Evolutionary conservation across 2,329 filamentous ascomycete species (phyloP).

Genomic region (Beauveria sp.): DNA sequence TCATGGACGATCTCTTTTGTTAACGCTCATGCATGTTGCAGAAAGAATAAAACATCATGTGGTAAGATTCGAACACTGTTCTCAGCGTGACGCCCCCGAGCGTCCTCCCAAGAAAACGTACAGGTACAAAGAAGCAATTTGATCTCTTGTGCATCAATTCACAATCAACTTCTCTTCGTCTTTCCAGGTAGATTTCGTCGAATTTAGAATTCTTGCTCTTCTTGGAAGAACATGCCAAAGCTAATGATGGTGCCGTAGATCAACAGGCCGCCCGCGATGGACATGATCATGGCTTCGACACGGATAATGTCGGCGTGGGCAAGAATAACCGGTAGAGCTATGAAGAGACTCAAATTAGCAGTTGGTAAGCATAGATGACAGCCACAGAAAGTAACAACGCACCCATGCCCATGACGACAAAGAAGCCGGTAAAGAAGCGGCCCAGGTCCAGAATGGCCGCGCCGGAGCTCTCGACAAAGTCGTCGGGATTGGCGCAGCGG

Average conservation of each 20-base stretch:
- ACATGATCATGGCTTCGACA: conserved; percentile 87
- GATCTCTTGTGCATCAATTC: not conserved
- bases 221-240: conserved; percentile 97
- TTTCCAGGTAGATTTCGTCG: no score
- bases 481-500: conserved; percentile 83
- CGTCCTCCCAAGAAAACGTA: not conserved
- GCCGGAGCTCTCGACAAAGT: conserved; percentile 81
- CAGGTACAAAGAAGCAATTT: not conserved
- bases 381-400: conserved; percentile 30
- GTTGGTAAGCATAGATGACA: not conserved
- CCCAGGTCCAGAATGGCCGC: conserved; percentile 88
- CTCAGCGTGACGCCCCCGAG: not conserved
- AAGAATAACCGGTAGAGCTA: conserved; percentile 80
- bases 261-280: conserved; percentile 79
- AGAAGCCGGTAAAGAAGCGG: conserved; percentile 86
- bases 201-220: conserved; percentile 83
- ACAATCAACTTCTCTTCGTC: not conserved
- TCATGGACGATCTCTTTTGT: conserved; percentile 4
- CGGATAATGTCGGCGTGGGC: conserved; percentile 81
- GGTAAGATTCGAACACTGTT: not conserved
- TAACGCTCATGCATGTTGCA: conserved; percentile 7
- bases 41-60: not conserved
- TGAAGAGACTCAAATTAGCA: conserved; percentile 5
- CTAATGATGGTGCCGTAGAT: conserved; percentile 98
- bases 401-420: conserved; percentile 98